A percentile compares a stretch with the other conserved stretches of the same genome.
phyloP scores from a whole-genome alignment of 495 filamentous ascomycete species.

The Trichoderma orchidacearum region DNA sequence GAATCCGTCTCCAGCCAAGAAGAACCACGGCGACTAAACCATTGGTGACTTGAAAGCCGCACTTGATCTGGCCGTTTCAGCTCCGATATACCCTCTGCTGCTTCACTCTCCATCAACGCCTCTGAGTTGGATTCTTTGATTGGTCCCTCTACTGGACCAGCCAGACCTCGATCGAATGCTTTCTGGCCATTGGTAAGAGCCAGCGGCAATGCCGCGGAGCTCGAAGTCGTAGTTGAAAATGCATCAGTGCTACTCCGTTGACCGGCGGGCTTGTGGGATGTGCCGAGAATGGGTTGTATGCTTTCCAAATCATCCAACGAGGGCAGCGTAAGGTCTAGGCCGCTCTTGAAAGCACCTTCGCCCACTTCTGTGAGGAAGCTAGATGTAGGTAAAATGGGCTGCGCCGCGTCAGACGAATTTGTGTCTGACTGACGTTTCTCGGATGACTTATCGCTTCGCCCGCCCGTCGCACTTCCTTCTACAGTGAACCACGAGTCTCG shows the following conservation, averaged over 20 bases:
- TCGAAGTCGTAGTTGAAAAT: background rate
- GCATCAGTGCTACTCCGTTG: background rate
- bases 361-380: background rate
- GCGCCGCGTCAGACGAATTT: background rate
- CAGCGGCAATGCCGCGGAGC: background rate
- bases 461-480: background rate
- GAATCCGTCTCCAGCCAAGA: background rate
- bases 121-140: background rate
- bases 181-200: background rate
- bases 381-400: background rate
- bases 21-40: background rate
- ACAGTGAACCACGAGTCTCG: conserved; percentile 1
- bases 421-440: background rate
- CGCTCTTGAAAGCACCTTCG: background rate
- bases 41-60: background rate
- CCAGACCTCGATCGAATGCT: background rate
- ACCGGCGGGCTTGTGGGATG: background rate
- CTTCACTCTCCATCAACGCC: background rate
- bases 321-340: background rate
- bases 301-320: background rate
- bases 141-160: background rate
- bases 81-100: background rate
- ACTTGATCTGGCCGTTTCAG: background rate
- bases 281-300: background rate
- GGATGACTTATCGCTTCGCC: background rate